A percentile compares a stretch with the other conserved stretches of the same genome.
phyloP scores from a whole-genome alignment of 495 filamentous ascomycete genomes.

The Aspergillus ellipticus region DNA sequence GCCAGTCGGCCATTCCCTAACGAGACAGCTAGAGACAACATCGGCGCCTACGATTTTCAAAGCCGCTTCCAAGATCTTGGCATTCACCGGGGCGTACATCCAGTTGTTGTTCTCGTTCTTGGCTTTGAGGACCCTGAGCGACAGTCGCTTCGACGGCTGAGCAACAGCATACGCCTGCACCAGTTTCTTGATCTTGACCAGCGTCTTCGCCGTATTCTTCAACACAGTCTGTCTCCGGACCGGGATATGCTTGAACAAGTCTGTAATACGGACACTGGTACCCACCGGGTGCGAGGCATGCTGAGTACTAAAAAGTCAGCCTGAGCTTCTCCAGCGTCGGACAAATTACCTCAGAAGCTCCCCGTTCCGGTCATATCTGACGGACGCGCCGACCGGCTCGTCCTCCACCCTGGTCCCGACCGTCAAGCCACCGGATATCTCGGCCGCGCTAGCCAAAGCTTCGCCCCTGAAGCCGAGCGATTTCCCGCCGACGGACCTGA shows the following conservation, averaged over 20 bases:
- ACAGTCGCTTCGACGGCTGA: constrained; percentile 58
- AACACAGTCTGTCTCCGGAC: constrained; percentile 66
- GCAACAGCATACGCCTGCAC: constrained; percentile 75
- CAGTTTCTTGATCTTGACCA: constrained; percentile 62
- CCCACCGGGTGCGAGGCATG: constrained; percentile 65
- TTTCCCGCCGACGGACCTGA: constrained; percentile 60
- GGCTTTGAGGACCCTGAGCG: constrained; percentile 62
- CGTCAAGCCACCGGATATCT: constrained; percentile 59
- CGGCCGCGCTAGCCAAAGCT: constrained; percentile 74
- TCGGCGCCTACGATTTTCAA: constrained; percentile 68
- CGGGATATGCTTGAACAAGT: constrained; percentile 67
- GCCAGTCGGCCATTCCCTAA: constrained; percentile 28
- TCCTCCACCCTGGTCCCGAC: constrained; percentile 70
- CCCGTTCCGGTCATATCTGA: constrained; percentile 52
- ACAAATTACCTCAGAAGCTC: constrained; percentile 40
- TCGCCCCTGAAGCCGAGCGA: constrained; percentile 85
- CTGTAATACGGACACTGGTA: constrained; percentile 66
- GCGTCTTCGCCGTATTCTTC: constrained; percentile 58
- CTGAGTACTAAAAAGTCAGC: constrained; percentile 31
- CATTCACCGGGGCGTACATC: constrained; percentile 63
- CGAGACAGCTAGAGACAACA: constrained; percentile 51
- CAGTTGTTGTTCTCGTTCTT: constrained; percentile 62
- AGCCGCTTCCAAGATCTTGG: constrained; percentile 60
- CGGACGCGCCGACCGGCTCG: constrained; percentile 58
- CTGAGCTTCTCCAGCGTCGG: background rate